Conservation (phyloP, 352 stramenopile species). For the Phytophthora capsici region DNA sequence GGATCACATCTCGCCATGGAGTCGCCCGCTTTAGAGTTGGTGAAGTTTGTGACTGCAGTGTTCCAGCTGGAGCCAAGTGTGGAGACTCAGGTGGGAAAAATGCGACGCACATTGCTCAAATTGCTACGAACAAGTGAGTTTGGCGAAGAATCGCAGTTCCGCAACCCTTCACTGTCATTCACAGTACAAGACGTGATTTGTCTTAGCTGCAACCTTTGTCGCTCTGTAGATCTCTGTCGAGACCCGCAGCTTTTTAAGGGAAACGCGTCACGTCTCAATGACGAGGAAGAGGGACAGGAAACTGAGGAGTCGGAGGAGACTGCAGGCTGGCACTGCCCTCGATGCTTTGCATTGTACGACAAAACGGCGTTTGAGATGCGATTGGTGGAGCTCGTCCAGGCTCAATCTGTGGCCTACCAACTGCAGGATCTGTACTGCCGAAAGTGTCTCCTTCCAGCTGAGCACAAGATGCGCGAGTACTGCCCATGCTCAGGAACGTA, state of each 20-base stretch:
- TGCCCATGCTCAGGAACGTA: constrained; percentile 85
- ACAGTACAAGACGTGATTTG: constrained; percentile 98
- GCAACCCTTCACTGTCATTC: constrained; percentile 95
- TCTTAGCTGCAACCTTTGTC: constrained; percentile 94
- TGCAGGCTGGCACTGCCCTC: constrained; percentile 89
- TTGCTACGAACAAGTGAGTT: constrained; percentile 82
- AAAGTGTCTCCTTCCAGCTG: constrained; percentile 79
- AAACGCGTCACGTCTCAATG: constrained; percentile 36
- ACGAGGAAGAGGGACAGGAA: constrained; percentile 37
- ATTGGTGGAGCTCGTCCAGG: constrained; percentile 91
- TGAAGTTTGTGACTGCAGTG: constrained; percentile 95
- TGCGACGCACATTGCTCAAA: constrained; percentile 93
- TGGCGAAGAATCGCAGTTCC: constrained; percentile 86
- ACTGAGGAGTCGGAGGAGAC: constrained; percentile 23
- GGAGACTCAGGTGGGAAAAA: constrained; percentile 88
- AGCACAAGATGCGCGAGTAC: constrained; percentile 81
- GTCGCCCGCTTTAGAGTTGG: constrained; percentile 96
- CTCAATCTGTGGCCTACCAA: constrained; percentile 92
- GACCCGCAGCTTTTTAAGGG: constrained; percentile 91
- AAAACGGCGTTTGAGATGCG: constrained; percentile 89
- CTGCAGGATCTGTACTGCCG: constrained; percentile 90
- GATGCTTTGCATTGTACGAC: constrained; percentile 93
- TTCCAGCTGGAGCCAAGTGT: constrained; percentile 94
- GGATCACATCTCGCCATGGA: constrained; percentile 84
- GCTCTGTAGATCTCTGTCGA: constrained; percentile 97